Percentiles rank a stretch among this genome's conserved stretches.
Conservation (phyloP, 2,329 filamentous ascomycete genomes). For the Ophiostoma triangulosporum region DNA sequence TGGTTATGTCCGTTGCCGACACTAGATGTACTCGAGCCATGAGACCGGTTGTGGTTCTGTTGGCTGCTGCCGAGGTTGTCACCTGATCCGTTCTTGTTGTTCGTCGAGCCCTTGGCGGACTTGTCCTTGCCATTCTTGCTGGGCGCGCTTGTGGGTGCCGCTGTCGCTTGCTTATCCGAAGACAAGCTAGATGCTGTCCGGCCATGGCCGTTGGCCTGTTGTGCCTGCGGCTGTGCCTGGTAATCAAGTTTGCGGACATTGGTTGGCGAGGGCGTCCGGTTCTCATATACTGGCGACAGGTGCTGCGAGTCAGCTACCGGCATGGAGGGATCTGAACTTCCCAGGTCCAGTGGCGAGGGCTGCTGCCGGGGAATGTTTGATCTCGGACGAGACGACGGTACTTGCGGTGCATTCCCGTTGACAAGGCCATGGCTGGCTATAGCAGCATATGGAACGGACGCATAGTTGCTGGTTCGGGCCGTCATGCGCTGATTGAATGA, state of each 20-base stretch:
- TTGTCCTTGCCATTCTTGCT: conserved; percentile 4
- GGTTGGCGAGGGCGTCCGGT: conserved; percentile 56
- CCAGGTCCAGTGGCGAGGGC: conserved; percentile 42
- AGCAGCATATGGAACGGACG: conserved; percentile 15
- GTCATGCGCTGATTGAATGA: conserved; percentile 22
- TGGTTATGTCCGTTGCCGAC: conserved; percentile 31
- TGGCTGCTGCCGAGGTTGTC: not conserved
- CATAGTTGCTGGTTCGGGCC: conserved; percentile 15
- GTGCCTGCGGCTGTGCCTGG: not conserved
- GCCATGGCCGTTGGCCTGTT: not conserved
- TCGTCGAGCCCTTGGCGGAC: not conserved
- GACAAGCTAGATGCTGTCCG: not conserved
- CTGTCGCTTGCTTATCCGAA: not conserved
- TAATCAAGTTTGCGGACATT: conserved; percentile 35
- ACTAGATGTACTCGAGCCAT: conserved; percentile 17
- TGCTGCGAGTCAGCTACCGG: conserved; percentile 28
- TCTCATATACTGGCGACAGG: conserved; percentile 63
- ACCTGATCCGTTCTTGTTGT: conserved; percentile 8
- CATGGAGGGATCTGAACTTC: conserved; percentile 31
- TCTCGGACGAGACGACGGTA: conserved; percentile 22
- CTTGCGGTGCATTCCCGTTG: conserved; percentile 15
- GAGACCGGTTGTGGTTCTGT: conserved; percentile 17
- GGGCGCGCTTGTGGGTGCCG: not conserved
- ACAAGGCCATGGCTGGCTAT: conserved; percentile 17
- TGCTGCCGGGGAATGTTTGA: conserved; percentile 28